phyloP scores from a whole-genome alignment of 441 rosid genomes.

The Erysimum cheiri region DNA sequence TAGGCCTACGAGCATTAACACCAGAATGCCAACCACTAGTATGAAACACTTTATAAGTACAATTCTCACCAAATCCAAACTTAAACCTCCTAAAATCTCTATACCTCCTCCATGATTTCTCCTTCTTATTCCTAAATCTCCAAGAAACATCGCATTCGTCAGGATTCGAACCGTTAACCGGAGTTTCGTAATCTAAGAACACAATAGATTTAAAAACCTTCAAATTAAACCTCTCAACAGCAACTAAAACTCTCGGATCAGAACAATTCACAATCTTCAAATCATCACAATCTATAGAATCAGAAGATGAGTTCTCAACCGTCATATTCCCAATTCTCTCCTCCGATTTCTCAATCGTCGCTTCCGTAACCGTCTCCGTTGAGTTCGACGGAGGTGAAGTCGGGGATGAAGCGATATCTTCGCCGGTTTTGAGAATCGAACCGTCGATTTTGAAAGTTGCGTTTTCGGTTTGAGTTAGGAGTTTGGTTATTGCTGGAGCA shows the following conservation, averaged over 20 bases:
- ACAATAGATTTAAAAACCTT: conserved; percentile 71
- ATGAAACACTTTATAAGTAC: conserved; percentile 65
- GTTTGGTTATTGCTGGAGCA: conserved; percentile 83
- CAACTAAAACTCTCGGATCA: conserved; percentile 72
- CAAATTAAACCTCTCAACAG: conserved; percentile 80
- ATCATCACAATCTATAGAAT: conserved; percentile 59
- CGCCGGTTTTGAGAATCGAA: conserved; percentile 78
- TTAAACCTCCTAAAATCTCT: conserved; percentile 92
- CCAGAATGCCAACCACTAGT: conserved; percentile 92
- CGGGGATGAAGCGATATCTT: conserved; percentile 61
- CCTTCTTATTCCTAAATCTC: conserved; percentile 93
- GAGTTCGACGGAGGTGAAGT: conserved; percentile 46
- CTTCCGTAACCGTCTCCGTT: conserved; percentile 59
- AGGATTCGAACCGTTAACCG: conserved; percentile 71
- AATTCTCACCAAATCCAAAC: conserved; percentile 68
- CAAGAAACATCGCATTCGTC: conserved; percentile 91
- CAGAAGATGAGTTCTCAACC: conserved; percentile 44
- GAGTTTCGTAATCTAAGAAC: conserved; percentile 78
- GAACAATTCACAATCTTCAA: conserved; percentile 75
- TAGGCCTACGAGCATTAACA: conserved; percentile 67
- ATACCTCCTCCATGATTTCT: conserved; percentile 88
- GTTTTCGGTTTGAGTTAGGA: conserved; percentile 73
- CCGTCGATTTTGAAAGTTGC: conserved; percentile 82
- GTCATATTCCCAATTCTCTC: conserved; percentile 56
- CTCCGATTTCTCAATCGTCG: conserved; percentile 66